These are phyloP conservation scores for Vaccinium vitisidaea DNA, from an alignment of 148 eudicot genomes.

Conservation along the genomic window DNA sequence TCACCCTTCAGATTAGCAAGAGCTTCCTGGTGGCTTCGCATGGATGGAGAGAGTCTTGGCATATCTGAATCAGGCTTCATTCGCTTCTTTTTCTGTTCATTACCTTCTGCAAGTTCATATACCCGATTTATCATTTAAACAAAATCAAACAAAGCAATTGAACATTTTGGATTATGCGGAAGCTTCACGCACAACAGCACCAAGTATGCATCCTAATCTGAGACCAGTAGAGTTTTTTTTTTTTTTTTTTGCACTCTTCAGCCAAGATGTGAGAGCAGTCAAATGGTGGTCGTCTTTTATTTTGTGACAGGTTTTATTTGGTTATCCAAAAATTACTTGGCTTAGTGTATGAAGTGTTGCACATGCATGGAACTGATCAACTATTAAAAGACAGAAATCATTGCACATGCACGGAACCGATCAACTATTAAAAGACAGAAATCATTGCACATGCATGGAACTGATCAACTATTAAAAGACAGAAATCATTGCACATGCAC, in stretches of 20 bases:
- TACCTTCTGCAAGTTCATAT: constrained; percentile 57
- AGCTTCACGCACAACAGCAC: not conserved
- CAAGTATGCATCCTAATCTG: not conserved
- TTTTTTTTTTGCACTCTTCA: not conserved
- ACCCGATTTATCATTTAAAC: not conserved
- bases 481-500: not conserved
- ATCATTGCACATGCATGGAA: not conserved
- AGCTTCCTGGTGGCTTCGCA: constrained; percentile 75
- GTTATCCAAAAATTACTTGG: not conserved
- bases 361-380: no score
- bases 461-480: no score
- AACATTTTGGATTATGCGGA: not conserved
- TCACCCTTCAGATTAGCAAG: constrained; percentile 88
- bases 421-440: not conserved
- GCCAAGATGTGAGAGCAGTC: not conserved
- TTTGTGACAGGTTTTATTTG: not conserved
- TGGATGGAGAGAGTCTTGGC: constrained; percentile 63
- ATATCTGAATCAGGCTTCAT: constrained; percentile 74
- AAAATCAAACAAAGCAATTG: not conserved
- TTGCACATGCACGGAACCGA: not conserved
- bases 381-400: no score
- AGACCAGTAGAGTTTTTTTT: not conserved
- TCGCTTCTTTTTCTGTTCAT: constrained; percentile 84
- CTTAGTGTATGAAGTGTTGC: no score
- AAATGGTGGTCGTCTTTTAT: not conserved